phyloP scores from a whole-genome alignment of 805 yeast genomes.

The Candida gorgasii region DNA sequence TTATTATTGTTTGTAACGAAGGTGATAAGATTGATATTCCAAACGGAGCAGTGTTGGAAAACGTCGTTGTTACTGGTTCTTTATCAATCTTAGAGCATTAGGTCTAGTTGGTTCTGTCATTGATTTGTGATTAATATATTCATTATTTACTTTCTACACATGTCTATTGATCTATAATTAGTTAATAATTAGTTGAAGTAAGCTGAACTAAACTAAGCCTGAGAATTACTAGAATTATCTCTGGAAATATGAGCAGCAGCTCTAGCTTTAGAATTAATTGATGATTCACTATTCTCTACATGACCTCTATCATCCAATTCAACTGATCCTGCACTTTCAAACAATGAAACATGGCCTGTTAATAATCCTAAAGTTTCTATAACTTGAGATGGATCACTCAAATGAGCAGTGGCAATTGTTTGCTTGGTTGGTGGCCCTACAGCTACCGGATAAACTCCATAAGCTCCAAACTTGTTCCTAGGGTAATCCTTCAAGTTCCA shows the following conservation, averaged over 20 bases:
- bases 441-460: slow-evolving; percentile 80
- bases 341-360: slow-evolving; percentile 74
- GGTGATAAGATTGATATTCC: slow-evolving; percentile 97
- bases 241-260: background rate
- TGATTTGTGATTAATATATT: too few species aligned
- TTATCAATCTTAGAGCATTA: slow-evolving; percentile 91
- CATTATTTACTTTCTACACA: too few species aligned
- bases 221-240: background rate
- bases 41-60: slow-evolving; percentile 91
- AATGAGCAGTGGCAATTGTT: slow-evolving; percentile 83
- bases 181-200: too few species aligned
- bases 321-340: slow-evolving; percentile 76
- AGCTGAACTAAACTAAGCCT: background rate
- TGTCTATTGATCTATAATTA: too few species aligned
- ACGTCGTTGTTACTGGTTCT: slow-evolving; percentile 96
- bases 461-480: slow-evolving; percentile 48
- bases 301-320: slow-evolving; percentile 80
- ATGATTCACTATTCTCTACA: slow-evolving; percentile 47
- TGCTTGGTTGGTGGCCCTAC: slow-evolving; percentile 90
- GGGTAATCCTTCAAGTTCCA: slow-evolving; percentile 48
- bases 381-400: slow-evolving; percentile 81
- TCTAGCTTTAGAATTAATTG: slow-evolving; percentile 32
- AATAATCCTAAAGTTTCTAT: slow-evolving; percentile 79
- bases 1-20: slow-evolving; percentile 94
- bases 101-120: too few species aligned